Conservation (phyloP, 1,139 yeast species). For the Pichia sp. region DNA sequence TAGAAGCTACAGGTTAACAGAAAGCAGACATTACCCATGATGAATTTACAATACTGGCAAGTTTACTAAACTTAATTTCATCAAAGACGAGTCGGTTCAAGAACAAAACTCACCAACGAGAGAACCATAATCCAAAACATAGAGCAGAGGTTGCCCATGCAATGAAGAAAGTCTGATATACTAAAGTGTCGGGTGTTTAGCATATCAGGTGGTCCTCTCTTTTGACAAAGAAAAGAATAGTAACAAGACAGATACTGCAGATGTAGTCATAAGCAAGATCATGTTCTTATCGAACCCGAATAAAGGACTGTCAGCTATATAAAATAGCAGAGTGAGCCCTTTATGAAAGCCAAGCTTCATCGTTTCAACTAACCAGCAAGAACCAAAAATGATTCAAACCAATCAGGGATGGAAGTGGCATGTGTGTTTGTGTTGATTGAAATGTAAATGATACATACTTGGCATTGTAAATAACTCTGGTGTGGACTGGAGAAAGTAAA, state of each 20-base stretch:
- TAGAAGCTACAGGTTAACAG: background rate
- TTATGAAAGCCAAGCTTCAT: constrained; percentile 7
- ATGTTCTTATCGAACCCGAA: constrained; percentile 9
- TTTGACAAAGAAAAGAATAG: constrained; percentile 23
- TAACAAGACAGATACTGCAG: background rate
- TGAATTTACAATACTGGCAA: background rate
- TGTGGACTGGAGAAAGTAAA: constrained; percentile 3
- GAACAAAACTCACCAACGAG: background rate
- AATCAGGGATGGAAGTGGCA: constrained; percentile 9
- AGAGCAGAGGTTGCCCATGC: too few species aligned
- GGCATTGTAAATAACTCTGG: constrained; percentile 13
- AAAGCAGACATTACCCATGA: background rate
- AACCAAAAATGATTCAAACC: background rate
- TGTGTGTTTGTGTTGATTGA: background rate
- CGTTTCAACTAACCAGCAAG: constrained; percentile 11
- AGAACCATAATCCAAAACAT: too few species aligned
- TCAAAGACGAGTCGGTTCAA: too few species aligned
- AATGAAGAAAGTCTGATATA: too few species aligned
- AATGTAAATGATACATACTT: constrained; percentile 13
- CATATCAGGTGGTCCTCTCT: constrained; percentile 33
- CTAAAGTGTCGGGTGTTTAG: constrained; percentile 93
- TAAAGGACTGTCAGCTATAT: background rate
- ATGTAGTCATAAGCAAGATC: constrained; percentile 1
- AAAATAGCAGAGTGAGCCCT: background rate
- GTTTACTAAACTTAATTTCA: background rate